Conservation (phyloP, 2,329 filamentous ascomycete genomes). For the Tolypocladium tundrense region DNA sequence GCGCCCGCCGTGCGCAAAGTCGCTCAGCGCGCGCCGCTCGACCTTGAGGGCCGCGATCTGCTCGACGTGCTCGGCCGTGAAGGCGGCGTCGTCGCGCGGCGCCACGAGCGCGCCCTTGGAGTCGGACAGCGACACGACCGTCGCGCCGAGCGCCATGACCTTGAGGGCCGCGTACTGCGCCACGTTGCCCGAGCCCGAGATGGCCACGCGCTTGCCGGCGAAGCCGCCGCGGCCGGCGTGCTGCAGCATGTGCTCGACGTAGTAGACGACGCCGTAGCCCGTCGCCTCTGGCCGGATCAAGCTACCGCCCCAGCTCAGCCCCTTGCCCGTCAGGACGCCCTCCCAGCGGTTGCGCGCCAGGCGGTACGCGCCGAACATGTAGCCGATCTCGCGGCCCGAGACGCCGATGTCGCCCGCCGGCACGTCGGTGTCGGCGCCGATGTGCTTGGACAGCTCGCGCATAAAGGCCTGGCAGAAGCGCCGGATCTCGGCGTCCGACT, state of each 20-base stretch:
- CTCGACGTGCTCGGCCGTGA: slow-evolving; percentile 71
- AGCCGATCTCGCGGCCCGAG: slow-evolving; percentile 83
- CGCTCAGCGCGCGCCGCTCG: slow-evolving; percentile 70
- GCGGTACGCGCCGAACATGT: slow-evolving; percentile 90
- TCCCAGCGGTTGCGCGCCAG: slow-evolving; percentile 84
- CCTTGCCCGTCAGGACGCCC: slow-evolving; percentile 94
- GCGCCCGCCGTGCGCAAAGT: slow-evolving; percentile 52
- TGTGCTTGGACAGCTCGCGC: slow-evolving; percentile 91
- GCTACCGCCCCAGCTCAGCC: slow-evolving; percentile 81
- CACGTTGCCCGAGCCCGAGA: slow-evolving; percentile 96
- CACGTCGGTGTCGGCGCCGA: slow-evolving; percentile 90
- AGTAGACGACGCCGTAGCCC: slow-evolving; percentile 93
- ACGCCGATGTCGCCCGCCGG: slow-evolving; percentile 97
- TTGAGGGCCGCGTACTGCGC: slow-evolving; percentile 97
- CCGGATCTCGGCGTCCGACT: slow-evolving; percentile 93
- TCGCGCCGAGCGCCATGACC: slow-evolving; percentile 89
- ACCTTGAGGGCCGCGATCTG: slow-evolving; percentile 80
- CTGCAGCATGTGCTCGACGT: slow-evolving; percentile 90
- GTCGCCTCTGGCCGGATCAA: slow-evolving; percentile 96
- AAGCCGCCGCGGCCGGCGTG: slow-evolving; percentile 81
- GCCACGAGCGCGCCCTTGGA: slow-evolving; percentile 77
- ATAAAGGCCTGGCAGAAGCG: slow-evolving; percentile 96
- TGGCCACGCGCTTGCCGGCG: slow-evolving; percentile 83
- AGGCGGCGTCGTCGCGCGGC: slow-evolving; percentile 46
- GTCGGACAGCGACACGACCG: slow-evolving; percentile 87